Evolutionary conservation across 768 basidiomycete genomes (phyloP).

Genomic region (Bullera alba): DNA sequence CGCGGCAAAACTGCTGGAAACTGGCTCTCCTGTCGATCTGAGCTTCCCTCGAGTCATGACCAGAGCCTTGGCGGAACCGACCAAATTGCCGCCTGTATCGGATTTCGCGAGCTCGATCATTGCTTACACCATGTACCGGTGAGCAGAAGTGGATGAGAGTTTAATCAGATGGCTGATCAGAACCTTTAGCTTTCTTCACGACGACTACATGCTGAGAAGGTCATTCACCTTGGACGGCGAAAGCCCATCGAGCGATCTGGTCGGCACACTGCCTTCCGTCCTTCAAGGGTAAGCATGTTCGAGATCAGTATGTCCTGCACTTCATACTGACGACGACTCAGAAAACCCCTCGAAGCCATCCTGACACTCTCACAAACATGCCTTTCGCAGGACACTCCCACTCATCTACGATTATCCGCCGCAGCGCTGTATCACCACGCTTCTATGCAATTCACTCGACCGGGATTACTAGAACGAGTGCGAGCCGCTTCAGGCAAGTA

Average conservation of each 20-base stretch:
- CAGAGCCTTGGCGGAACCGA: slow-evolving; percentile 8
- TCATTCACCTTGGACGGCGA: slow-evolving; percentile 12
- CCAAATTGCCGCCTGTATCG: slow-evolving; percentile 2
- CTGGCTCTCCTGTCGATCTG: neutral
- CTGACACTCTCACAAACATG: slow-evolving; percentile 13
- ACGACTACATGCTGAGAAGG: slow-evolving; percentile 20
- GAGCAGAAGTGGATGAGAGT: neutral
- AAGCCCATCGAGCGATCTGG: neutral
- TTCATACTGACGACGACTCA: no score
- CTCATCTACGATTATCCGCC: slow-evolving; percentile 19
- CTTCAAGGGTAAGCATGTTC: neutral
- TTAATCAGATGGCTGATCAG: neutral
- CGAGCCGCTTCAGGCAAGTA: slow-evolving; percentile 27
- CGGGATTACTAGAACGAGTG: slow-evolving; percentile 29
- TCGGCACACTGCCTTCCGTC: neutral
- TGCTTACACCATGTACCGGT: slow-evolving; percentile 30
- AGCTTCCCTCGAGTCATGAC: slow-evolving; percentile 17
- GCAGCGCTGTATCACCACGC: slow-evolving; percentile 37
- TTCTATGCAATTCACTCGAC: slow-evolving; percentile 23
- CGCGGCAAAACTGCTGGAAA: neutral
- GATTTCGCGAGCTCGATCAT: slow-evolving; percentile 31
- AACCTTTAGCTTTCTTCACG: slow-evolving; percentile 6
- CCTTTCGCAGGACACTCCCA: slow-evolving; percentile 5
- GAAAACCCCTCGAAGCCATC: slow-evolving; percentile 9
- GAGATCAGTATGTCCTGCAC: neutral